A percentile compares a stretch with the other conserved stretches of the same genome.
These are phyloP conservation scores for Mariannaea sp. DNA, from an alignment of 2,329 filamentous ascomycete species.

Conservation along the genomic window DNA sequence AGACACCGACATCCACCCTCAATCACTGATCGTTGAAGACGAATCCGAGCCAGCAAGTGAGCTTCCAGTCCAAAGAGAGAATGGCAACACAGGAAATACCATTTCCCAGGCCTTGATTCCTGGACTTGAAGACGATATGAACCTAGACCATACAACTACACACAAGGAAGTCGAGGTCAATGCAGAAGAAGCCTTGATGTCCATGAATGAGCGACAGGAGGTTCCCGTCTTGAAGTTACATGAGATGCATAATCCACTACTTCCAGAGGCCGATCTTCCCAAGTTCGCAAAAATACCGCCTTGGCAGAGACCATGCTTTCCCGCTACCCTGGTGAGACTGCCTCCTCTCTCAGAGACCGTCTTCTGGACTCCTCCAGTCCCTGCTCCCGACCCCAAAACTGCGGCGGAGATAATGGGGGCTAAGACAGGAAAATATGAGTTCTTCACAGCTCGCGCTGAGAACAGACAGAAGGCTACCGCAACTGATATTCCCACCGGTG, in stretches of 20 bases:
- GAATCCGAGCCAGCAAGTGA: background rate
- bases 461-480: conserved; percentile 37
- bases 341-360: conserved; percentile 29
- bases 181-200: background rate
- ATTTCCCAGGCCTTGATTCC: background rate
- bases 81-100: background rate
- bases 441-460: conserved; percentile 46
- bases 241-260: conserved; percentile 2
- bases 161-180: background rate
- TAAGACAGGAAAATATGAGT: conserved; percentile 46
- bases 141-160: background rate
- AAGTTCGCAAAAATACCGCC: background rate
- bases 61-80: background rate
- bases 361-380: conserved; percentile 1
- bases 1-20: background rate
- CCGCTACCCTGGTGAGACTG: conserved; percentile 13
- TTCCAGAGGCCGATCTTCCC: conserved; percentile 13
- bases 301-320: background rate
- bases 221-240: background rate
- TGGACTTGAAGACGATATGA: background rate
- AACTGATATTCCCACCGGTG: conserved; percentile 8
- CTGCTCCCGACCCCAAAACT: background rate
- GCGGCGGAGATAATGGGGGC: conserved; percentile 42
- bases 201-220: background rate
- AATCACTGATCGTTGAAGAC: conserved; percentile 25